A percentile compares a stretch with the other conserved stretches of the same genome.
phyloP scores from a whole-genome alignment of 1,284 basidiomycete species.

The Neolentinus lepideus region DNA sequence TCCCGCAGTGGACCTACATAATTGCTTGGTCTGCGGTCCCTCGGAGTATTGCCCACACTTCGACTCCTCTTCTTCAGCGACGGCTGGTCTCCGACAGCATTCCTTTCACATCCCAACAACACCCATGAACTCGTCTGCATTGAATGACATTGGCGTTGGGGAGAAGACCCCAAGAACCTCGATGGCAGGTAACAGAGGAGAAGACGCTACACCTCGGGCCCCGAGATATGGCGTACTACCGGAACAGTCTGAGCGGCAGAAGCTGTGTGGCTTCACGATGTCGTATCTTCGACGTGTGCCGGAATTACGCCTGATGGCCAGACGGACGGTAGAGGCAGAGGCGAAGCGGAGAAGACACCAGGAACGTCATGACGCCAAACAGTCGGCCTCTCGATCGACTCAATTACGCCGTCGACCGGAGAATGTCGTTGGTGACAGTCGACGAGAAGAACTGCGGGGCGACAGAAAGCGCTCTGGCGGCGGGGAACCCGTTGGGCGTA shows the following conservation, averaged over 20 bases:
- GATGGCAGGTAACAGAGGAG: not conserved
- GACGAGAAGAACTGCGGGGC: not conserved
- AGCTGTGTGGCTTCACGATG: slow-evolving; percentile 50
- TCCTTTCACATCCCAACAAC: slow-evolving; percentile 23
- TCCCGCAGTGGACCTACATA: not conserved
- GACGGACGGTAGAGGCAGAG: slow-evolving; percentile 53
- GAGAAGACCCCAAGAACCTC: not conserved
- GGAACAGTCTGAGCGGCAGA: not conserved
- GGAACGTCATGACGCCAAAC: slow-evolving; percentile 15
- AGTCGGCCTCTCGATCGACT: not conserved
- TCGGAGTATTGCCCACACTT: not conserved
- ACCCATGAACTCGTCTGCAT: slow-evolving; percentile 1
- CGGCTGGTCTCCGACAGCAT: too few species aligned
- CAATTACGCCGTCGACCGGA: too few species aligned
- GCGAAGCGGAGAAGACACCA: slow-evolving; percentile 39
- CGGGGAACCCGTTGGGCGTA: slow-evolving; percentile 12
- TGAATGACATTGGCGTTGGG: not conserved
- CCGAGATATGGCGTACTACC: not conserved
- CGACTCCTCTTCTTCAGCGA: not conserved
- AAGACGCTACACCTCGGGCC: slow-evolving; percentile 13
- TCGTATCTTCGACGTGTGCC: slow-evolving; percentile 71
- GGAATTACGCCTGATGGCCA: slow-evolving; percentile 54
- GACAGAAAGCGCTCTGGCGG: not conserved
- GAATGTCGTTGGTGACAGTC: too few species aligned
- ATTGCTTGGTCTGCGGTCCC: not conserved